These are phyloP conservation scores for Staphylotrichum tortipilum DNA, from an alignment of 495 filamentous ascomycete genomes.

Conservation along the genomic window DNA sequence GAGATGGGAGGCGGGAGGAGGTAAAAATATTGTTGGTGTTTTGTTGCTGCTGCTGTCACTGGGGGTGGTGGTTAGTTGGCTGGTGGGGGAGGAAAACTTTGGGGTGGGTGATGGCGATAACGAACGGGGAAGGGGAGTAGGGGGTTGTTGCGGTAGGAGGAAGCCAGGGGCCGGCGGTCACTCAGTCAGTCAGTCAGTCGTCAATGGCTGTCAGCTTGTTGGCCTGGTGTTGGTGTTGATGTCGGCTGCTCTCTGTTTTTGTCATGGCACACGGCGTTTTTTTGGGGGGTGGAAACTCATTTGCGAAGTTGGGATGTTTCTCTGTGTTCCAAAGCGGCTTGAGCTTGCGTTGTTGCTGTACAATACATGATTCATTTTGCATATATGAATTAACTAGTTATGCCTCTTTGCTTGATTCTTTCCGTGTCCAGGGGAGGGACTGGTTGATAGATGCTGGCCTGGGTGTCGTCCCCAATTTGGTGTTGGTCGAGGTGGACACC, in stretches of 20 bases:
- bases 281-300: constrained; percentile 8
- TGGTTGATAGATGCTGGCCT: too few species aligned
- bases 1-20: not conserved
- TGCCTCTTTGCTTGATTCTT: too few species aligned
- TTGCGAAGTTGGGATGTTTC: not conserved
- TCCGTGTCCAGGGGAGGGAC: too few species aligned
- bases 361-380: constrained; percentile 10
- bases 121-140: too few species aligned
- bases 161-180: too few species aligned
- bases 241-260: constrained; percentile 4
- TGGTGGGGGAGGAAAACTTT: not conserved
- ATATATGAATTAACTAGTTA: constrained; percentile 9
- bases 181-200: too few species aligned
- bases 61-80: not conserved
- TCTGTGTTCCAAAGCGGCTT: constrained; percentile 1
- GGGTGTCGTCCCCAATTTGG: too few species aligned
- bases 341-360: constrained; percentile 5
- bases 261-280: constrained; percentile 13
- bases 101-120: too few species aligned
- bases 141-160: too few species aligned
- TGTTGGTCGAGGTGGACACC: too few species aligned
- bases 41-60: not conserved
- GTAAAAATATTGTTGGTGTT: not conserved
- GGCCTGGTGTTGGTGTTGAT: too few species aligned
- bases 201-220: too few species aligned